Evolutionary conservation across 169 alveolate species (phyloP).

Genomic region (Plasmodium vivax): DNA sequence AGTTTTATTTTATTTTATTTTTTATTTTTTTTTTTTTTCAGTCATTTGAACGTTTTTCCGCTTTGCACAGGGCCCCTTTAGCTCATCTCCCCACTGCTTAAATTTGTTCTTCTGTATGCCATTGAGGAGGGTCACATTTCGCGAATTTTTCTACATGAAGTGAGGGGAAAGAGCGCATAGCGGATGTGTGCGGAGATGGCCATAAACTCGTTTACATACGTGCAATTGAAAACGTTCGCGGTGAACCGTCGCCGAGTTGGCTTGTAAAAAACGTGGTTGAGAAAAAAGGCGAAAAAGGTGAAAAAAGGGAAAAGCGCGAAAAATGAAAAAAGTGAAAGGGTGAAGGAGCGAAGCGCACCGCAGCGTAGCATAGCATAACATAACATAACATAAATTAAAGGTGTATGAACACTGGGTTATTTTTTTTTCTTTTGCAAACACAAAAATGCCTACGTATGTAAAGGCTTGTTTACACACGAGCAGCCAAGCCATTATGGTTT

Average conservation of each 20-base stretch:
- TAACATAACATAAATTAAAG: neutral
- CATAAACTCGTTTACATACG: neutral
- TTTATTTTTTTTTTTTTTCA: neutral
- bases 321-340: neutral
- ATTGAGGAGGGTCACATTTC: neutral
- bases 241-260: neutral
- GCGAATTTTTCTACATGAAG: neutral
- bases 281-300: neutral
- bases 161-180: neutral
- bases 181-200: neutral
- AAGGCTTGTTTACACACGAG: neutral
- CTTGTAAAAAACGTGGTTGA: neutral
- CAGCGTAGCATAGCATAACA: neutral
- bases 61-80: neutral
- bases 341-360: neutral
- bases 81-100: neutral
- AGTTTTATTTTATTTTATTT: neutral
- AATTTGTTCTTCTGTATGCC: neutral
- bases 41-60: neutral
- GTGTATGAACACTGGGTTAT: slow-evolving; percentile 29
- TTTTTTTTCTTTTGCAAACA: slow-evolving; percentile 11
- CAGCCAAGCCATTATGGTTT: neutral
- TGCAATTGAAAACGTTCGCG: neutral
- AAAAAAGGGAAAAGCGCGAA: neutral
- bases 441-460: neutral